Evolutionary conservation across 345 rosid species (phyloP).

Genomic region (Clausena lansium): DNA sequence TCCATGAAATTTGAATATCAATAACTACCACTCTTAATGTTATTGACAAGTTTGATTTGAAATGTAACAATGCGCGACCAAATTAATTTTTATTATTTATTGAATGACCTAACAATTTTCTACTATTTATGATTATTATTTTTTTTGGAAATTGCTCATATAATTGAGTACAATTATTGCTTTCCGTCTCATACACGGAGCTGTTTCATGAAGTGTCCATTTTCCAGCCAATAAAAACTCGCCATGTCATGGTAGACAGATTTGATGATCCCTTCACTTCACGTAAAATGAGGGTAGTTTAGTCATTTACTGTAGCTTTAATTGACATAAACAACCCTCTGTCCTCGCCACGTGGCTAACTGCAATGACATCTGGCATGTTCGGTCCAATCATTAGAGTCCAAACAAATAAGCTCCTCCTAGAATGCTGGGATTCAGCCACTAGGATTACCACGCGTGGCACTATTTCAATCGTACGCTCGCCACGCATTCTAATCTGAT

Average conservation of each 20-base stretch:
- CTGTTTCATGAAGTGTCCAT: neutral
- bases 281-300: conserved; percentile 17
- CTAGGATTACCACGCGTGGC: neutral
- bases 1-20: neutral
- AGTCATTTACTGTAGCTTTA: neutral
- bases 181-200: conserved; percentile 22
- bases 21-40: neutral
- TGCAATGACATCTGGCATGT: neutral
- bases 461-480: no score
- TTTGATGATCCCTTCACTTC: neutral
- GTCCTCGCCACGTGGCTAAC: conserved; percentile 16
- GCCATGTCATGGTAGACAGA: conserved; percentile 3
- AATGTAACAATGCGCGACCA: neutral
- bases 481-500: neutral
- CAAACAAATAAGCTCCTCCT: conserved; percentile 3
- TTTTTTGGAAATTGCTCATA: neutral
- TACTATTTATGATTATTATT: neutral
- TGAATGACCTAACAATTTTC: no score
- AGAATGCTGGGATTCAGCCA: neutral
- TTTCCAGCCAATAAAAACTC: neutral
- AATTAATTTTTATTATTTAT: neutral
- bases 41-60: neutral
- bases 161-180: conserved; percentile 21
- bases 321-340: neutral
- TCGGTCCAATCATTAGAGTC: neutral